Base-by-base conservation (phyloP, 495 filamentous ascomycete species). In the Entonaema liquescens region DNA sequence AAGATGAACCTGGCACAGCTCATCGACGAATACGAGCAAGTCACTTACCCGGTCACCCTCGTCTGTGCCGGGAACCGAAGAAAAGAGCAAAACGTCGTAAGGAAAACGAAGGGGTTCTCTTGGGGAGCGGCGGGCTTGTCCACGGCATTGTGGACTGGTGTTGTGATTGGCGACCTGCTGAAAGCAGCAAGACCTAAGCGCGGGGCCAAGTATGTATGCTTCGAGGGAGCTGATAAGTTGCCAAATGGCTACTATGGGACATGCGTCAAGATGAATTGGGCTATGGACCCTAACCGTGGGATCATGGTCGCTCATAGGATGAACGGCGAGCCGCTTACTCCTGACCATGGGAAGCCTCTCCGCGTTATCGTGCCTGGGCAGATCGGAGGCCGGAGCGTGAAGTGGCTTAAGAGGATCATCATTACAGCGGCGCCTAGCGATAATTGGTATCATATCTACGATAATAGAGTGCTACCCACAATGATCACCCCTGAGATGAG, bases 391-490 rank as follows among this genome's bases (percentile, higher is more conserved):
- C 85, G 95, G 53, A 97, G 93, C 78, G 94, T 98, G 28, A 98
- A 98, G 79, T 98, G 95, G 95, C 74, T 98, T 67, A 97, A 92
- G 82, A 89, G 85, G 44, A 85, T 98, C 56, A 91, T 94, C 31
- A 73, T 98, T 53, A 95, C 93, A 0, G 86, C 88, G 5, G 78
- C 79, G 3, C 95, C 95, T 0, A 97, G 93, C 74, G 91, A 95
- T 56, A 97, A 97, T 71, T 97, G 94, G 94, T 98, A 98, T 71
- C 95, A 98, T 77, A 93, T 96, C 60, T 93, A 96, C 74, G 95
- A 98, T 74, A 98, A 98, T 70, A 83, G 95, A 50, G 94, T 98
- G 8, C 79, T 98, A 52, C 95, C 95, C 15, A 97, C 93, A 0
- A 95, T 90, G 88, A 86, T 98, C 13, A 89, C 87, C 11, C 94